These are phyloP conservation scores for Mucuna pruriens DNA, from an alignment of 306 rosid species.

Conservation along the genomic window DNA sequence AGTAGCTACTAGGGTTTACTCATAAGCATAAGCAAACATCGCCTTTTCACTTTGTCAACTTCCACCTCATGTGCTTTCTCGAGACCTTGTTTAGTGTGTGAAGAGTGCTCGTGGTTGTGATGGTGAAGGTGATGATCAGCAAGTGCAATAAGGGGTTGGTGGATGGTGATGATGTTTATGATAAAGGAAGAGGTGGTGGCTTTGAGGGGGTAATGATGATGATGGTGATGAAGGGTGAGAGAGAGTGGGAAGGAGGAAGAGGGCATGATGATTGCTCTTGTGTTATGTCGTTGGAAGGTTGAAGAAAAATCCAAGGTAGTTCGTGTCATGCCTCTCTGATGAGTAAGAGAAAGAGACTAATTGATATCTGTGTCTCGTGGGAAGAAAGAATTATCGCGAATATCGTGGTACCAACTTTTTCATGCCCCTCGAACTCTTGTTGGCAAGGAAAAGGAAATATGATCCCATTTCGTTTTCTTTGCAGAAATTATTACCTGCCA, in stretches of 20 bases:
- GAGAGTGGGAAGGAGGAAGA: slow-evolving; percentile 33
- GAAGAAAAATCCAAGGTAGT: slow-evolving; percentile 58
- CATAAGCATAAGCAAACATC: background rate
- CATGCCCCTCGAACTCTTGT: slow-evolving; percentile 32
- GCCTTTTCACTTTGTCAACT: background rate
- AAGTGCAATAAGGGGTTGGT: background rate
- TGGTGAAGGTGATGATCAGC: background rate
- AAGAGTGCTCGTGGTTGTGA: background rate
- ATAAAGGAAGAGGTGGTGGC: slow-evolving; percentile 33
- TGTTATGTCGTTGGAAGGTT: slow-evolving; percentile 43
- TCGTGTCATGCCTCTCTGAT: background rate
- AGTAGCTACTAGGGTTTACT: slow-evolving; percentile 52
- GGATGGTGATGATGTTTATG: slow-evolving; percentile 26
- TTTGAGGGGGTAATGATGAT: slow-evolving; percentile 67
- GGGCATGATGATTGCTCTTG: slow-evolving; percentile 70
- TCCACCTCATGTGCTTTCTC: background rate
- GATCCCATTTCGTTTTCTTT: slow-evolving; percentile 30
- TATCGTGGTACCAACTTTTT: slow-evolving; percentile 38
- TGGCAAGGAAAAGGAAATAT: slow-evolving; percentile 14
- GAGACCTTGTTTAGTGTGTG: background rate
- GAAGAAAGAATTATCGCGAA: slow-evolving; percentile 45
- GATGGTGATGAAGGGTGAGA: slow-evolving; percentile 59
- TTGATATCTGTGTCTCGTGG: slow-evolving; percentile 26
- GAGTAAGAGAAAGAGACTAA: slow-evolving; percentile 38
- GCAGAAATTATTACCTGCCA: slow-evolving; percentile 32